Evolutionary conservation across 805 yeast genomes (phyloP).

Genomic region (Yamadazyma tumulicola): DNA sequence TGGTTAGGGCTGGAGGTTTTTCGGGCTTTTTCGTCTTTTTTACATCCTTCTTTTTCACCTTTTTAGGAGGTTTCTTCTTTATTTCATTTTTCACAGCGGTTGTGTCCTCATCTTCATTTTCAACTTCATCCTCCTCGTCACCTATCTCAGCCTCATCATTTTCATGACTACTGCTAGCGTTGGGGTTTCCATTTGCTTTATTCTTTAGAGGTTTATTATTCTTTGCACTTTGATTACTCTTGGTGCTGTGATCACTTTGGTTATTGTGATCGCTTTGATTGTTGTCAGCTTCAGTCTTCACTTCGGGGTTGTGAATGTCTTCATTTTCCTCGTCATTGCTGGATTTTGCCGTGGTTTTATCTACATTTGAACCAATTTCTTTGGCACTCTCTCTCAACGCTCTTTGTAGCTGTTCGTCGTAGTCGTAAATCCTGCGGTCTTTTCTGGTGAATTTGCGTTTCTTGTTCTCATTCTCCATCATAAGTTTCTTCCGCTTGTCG

Average conservation of each 20-base stretch:
- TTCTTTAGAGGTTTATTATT: neutral
- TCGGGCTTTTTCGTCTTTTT: constrained; percentile 9
- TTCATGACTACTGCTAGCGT: constrained; percentile 1
- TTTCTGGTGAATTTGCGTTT: constrained; percentile 20
- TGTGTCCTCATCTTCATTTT: constrained; percentile 14
- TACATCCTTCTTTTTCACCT: constrained; percentile 12
- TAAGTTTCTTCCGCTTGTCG: constrained; percentile 37
- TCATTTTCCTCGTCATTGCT: neutral
- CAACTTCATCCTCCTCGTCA: constrained; percentile 9
- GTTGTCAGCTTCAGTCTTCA: neutral
- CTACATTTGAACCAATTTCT: too few relatives aligned
- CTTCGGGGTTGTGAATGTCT: neutral
- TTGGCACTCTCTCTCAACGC: constrained; percentile 55
- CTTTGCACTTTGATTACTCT: constrained; percentile 1
- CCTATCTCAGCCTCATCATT: constrained; percentile 9
- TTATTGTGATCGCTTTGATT: constrained; percentile 1
- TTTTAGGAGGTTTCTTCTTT: constrained; percentile 14
- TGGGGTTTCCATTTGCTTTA: constrained; percentile 3
- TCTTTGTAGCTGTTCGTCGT: constrained; percentile 41
- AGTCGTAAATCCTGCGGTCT: constrained; percentile 33
- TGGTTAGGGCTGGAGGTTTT: constrained; percentile 16
- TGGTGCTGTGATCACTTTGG: neutral
- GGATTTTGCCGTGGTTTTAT: too few relatives aligned
- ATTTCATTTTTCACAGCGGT: constrained; percentile 10
- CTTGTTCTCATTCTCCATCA: constrained; percentile 15